Base-by-base conservation (phyloP, 306 rosid genomes). In the Oxytropis ochrocephala region DNA sequence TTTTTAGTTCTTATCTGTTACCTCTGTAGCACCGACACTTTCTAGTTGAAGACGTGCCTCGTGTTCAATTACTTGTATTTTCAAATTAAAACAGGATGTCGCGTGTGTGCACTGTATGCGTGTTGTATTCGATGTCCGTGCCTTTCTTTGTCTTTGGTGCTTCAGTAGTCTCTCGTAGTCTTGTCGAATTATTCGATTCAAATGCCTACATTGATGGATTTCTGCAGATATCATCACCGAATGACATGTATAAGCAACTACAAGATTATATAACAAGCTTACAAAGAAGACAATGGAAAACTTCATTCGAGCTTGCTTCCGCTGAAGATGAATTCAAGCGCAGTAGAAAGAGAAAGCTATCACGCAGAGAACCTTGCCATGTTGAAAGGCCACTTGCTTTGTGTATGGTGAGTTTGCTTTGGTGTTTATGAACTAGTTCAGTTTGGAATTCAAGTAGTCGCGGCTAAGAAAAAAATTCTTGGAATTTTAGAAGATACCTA, bases 221-320 rank as follows among this genome's bases (percentile, higher is more conserved):
- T 83, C 43, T 77, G 86, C 85, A 94, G 97, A 89, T 91, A 83
- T 33, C 84, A 12, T 89, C 99, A 8, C 95, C 91, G 55, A 94
- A 91, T 74, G 99, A 94, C 41, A 94, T 94, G 99, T 91, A 94
- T 77, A 94, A 89, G 85, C 85, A 89, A 48, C 78, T 91, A 59
- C 97, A 94, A 76, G 99, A 94, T 42, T 94, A 94, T 82, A 91
- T 91, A 74, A 87, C 99, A 27, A 91, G 97, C 75, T 83, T 94
- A 64, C 99, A n/a, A n/a, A 94, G 56, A 92, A 91, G 91, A 94
- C 78, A 94, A 94, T 67, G 95, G 95, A 65, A 94, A 94, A 67
- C 97, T 94, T 73, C 99, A 94, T 51, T 88, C 0, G 99, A 94
- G 80, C 97, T 94, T 74, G 89, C 99, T 18, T n/a, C 88, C 0